phyloP scores from a whole-genome alignment of 805 yeast genomes.

The Candida taoyuanica region DNA sequence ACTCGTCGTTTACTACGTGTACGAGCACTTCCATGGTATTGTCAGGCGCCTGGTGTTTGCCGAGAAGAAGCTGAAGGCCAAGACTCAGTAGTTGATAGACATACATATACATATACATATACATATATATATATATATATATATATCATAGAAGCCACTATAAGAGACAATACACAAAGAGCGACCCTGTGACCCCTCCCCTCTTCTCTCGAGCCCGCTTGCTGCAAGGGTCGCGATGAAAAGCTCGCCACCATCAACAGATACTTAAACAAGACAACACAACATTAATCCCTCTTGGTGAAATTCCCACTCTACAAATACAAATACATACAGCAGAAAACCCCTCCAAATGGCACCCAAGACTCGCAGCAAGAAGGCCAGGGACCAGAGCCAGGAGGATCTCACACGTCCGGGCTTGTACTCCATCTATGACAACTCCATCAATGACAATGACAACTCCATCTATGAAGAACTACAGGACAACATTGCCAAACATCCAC shows the following conservation, averaged over 20 bases:
- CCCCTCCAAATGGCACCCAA: neutral
- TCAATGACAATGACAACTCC: conserved; percentile 11
- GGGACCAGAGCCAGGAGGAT: conserved; percentile 9
- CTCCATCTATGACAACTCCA: conserved; percentile 13
- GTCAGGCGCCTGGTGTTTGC: conserved; percentile 7
- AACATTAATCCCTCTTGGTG: no score
- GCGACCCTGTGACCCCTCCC: no score
- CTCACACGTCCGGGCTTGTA: conserved; percentile 16
- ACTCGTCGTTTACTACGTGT: conserved; percentile 27
- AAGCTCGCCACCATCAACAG: neutral
- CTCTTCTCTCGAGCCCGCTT: no score
- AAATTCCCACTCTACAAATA: neutral
- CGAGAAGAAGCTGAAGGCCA: conserved; percentile 4
- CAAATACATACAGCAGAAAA: neutral
- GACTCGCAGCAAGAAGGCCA: neutral
- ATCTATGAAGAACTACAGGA: conserved; percentile 15
- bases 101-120: no score
- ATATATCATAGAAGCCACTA: neutral
- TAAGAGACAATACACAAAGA: neutral
- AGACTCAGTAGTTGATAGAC: conserved; percentile 1
- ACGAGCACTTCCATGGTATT: conserved; percentile 28
- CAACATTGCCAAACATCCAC: conserved; percentile 14
- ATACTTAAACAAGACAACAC: no score
- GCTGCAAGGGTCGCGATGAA: neutral
- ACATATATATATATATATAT: no score